phyloP scores from a whole-genome alignment of 345 rosid genomes.

The Clarkia xantiana region DNA sequence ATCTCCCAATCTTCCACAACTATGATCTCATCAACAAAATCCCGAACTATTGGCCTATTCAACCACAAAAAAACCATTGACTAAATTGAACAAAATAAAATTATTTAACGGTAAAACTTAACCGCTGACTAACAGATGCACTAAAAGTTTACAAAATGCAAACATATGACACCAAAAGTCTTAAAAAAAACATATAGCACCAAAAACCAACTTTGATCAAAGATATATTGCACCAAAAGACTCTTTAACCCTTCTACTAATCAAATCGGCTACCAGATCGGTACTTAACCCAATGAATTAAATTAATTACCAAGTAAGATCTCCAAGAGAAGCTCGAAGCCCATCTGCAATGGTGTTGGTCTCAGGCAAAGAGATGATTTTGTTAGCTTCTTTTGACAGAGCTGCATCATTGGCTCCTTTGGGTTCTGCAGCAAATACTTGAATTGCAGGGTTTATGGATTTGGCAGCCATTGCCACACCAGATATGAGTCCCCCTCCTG shows the following conservation, averaged over 20 bases:
- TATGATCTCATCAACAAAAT: conserved; percentile 59
- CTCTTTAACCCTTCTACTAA: too few relatives aligned
- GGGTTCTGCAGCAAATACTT: conserved; percentile 81
- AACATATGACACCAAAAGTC: too few relatives aligned
- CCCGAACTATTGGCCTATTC: conserved; percentile 69
- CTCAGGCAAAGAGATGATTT: conserved; percentile 44
- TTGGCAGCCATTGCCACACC: conserved; percentile 93
- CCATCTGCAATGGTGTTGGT: conserved; percentile 79
- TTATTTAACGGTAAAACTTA: too few relatives aligned
- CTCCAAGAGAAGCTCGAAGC: conserved; percentile 74
- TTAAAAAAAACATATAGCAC: too few relatives aligned
- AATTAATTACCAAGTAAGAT: conserved; percentile 54
- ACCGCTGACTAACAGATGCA: too few relatives aligned
- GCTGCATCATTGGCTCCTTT: conserved; percentile 85
- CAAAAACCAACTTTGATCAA: too few relatives aligned
- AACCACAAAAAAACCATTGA: neutral
- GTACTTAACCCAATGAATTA: too few relatives aligned
- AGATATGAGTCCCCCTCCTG: conserved; percentile 80
- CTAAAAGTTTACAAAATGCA: too few relatives aligned
- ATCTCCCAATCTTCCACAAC: conserved; percentile 57
- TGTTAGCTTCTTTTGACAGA: conserved; percentile 70
- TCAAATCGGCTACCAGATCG: too few relatives aligned
- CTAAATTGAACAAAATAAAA: too few relatives aligned
- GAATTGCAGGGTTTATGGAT: conserved; percentile 64
- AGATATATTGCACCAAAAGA: too few relatives aligned